phyloP scores from a whole-genome alignment of 495 filamentous ascomycete species.

The Xylaria intraflava region DNA sequence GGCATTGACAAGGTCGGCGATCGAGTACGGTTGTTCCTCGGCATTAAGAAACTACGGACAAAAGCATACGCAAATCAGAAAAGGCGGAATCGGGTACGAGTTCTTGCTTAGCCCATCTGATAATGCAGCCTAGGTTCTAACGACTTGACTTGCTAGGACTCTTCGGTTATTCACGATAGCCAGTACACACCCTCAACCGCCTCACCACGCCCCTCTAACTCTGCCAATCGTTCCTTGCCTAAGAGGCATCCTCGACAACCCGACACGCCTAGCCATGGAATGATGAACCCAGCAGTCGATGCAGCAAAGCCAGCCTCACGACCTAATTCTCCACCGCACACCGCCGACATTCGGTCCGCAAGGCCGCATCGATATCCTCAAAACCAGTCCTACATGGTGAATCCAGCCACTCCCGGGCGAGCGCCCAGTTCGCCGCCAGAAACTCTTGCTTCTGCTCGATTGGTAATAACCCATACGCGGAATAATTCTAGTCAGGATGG shows the following conservation, averaged over 20 bases:
- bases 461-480: slow-evolving; percentile 46
- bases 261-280: slow-evolving; percentile 34
- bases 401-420: slow-evolving; percentile 25
- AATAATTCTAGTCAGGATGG: slow-evolving; percentile 72
- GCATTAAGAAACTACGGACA: slow-evolving; percentile 85
- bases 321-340: slow-evolving; percentile 63
- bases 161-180: slow-evolving; percentile 60
- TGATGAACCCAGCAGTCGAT: slow-evolving; percentile 38
- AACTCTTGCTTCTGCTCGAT: slow-evolving; percentile 36
- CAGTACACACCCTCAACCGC: slow-evolving; percentile 57
- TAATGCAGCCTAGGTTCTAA: not conserved
- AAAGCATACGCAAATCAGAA: slow-evolving; percentile 77
- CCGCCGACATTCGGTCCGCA: slow-evolving; percentile 42
- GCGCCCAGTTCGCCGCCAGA: slow-evolving; percentile 36
- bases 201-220: slow-evolving; percentile 55
- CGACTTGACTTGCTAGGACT: slow-evolving; percentile 46
- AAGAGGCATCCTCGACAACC: slow-evolving; percentile 72
- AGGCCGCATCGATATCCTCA: slow-evolving; percentile 35
- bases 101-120: slow-evolving; percentile 16
- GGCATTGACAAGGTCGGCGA: slow-evolving; percentile 98
- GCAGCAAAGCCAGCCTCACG: slow-evolving; percentile 53
- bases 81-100: slow-evolving; percentile 76
- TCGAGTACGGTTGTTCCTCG: slow-evolving; percentile 86
- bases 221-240: slow-evolving; percentile 40
- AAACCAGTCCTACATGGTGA: slow-evolving; percentile 32